Evolutionary conservation across 805 yeast species (phyloP).

Genomic region (Ogataea sp.): DNA sequence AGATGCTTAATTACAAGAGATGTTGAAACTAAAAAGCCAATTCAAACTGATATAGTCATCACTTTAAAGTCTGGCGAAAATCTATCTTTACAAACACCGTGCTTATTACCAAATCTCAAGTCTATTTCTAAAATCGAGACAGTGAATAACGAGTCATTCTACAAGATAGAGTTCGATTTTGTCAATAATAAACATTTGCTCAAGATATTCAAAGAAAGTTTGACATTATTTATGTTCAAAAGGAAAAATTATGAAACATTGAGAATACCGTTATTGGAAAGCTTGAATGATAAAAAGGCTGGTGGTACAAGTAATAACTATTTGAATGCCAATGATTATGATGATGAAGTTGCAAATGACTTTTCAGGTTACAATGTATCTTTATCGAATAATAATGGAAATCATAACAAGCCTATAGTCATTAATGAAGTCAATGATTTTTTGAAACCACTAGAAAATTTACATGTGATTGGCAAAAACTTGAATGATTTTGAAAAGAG

Average conservation of each 20-base stretch:
- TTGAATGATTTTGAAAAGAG: slow-evolving; percentile 15
- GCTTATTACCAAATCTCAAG: slow-evolving; percentile 55
- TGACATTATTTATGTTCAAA: slow-evolving; percentile 45
- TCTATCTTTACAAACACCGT: slow-evolving; percentile 44
- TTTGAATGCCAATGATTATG: no score
- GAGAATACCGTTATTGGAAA: slow-evolving; percentile 10
- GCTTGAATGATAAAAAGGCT: no score
- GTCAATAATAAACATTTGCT: slow-evolving; percentile 25
- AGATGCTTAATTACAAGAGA: slow-evolving; percentile 77
- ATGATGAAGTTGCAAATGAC: no score
- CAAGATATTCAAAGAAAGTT: slow-evolving; percentile 32
- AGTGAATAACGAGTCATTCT: slow-evolving; percentile 36
- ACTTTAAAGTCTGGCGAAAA: slow-evolving; percentile 29
- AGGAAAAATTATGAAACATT: slow-evolving; percentile 30
- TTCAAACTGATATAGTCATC: slow-evolving; percentile 33
- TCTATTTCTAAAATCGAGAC: slow-evolving; percentile 41
- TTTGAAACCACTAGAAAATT: slow-evolving; percentile 7
- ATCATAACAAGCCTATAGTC: no score
- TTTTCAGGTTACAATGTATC: no score
- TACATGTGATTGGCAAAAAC: slow-evolving; percentile 10
- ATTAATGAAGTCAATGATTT: background rate
- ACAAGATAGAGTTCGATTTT: slow-evolving; percentile 34
- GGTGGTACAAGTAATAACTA: no score
- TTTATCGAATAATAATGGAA: no score
- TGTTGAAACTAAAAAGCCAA: slow-evolving; percentile 49